These are phyloP conservation scores for Brassica nigra DNA, from an alignment of 345 rosid species.

Conservation along the genomic window DNA sequence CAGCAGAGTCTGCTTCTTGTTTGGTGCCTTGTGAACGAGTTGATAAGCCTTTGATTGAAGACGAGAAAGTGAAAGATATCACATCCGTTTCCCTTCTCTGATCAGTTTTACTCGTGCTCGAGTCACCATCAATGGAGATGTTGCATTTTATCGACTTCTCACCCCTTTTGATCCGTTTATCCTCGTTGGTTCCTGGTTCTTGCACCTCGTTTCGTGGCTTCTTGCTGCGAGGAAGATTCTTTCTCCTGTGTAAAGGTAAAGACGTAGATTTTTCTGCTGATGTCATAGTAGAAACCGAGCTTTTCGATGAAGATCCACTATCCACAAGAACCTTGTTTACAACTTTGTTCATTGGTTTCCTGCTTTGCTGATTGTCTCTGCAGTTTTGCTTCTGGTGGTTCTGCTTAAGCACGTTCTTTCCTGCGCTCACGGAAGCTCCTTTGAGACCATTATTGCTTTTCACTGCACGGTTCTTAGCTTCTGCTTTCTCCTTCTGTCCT, in stretches of 20 bases:
- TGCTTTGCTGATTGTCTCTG: slow-evolving; percentile 48
- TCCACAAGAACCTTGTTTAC: slow-evolving; percentile 49
- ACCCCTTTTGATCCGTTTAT: slow-evolving; percentile 43
- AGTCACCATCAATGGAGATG: slow-evolving; percentile 42
- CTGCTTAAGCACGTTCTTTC: slow-evolving; percentile 70
- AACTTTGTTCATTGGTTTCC: slow-evolving; percentile 48
- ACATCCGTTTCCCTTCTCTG: slow-evolving; percentile 64
- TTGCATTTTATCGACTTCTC: slow-evolving; percentile 55
- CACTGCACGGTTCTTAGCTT: slow-evolving; percentile 56
- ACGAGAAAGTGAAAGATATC: slow-evolving; percentile 86
- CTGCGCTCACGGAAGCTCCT: slow-evolving; percentile 57
- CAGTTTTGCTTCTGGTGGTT: slow-evolving; percentile 91
- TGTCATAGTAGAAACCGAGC: slow-evolving; percentile 30
- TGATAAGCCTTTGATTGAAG: slow-evolving; percentile 61
- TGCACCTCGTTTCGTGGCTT: slow-evolving; percentile 44
- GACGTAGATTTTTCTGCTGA: slow-evolving; percentile 42
- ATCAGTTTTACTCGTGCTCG: slow-evolving; percentile 40
- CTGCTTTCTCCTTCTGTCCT: slow-evolving; percentile 53
- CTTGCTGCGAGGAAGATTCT: slow-evolving; percentile 51
- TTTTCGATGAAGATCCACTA: slow-evolving; percentile 46
- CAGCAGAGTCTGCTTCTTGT: slow-evolving; percentile 48
- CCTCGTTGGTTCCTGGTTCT: slow-evolving; percentile 42
- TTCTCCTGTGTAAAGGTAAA: slow-evolving; percentile 46
- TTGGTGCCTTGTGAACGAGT: slow-evolving; percentile 39
- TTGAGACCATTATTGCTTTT: slow-evolving; percentile 58